Base-by-base conservation (phyloP, 257 asterid genomes). In the Solanum commersonii region DNA sequence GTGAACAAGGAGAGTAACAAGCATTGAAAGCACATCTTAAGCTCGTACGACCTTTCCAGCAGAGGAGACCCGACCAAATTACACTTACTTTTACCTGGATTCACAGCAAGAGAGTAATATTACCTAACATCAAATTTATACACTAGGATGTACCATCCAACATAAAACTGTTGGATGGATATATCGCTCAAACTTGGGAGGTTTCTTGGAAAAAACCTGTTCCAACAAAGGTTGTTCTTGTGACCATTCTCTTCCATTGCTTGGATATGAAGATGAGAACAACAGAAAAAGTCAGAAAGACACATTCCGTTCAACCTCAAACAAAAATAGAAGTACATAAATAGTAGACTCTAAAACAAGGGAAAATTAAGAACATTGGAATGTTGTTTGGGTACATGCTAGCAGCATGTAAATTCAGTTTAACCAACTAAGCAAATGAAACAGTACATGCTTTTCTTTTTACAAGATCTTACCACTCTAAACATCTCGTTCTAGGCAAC, bases 41-140 rank as follows among this genome's bases (percentile, higher is more conserved):
- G 98, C 98, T 98, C 96, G 95, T 3, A 96, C 96, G 84, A 95
- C 98, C 90, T 96, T 94, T 68, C 98, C 98, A n/a, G 97, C 98
- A 86, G 98, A 98, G 37, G 98, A 94, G 37, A 95, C 98, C 29
- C 94, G 94, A 83, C 98, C 99, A 65, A 95, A 96, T 87, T 94
- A 73, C 98, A 70, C 98, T 93, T 10, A 92, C 94, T 88, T 94
- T 94, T 44, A 96, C 99, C 98, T 96, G 89, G 81, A 91, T 85
- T 84, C 74, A 29, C 71, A 87, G 84, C 25, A 38, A 73, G 63
- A 86, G 85, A 27, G 14, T 20, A 29, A 42, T 70, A 5, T 86
- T 27, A 44, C 25, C 5, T 27, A 10, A 18, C 40, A 29, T 46
- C 4, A 81, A 27, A 52, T 8, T 14, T 29, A 44, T 29, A 46